A percentile compares a stretch with the other conserved stretches of the same genome.
Evolutionary conservation across 2,329 filamentous ascomycete species (phyloP).

Genomic region (Penicillium corylophilum): DNA sequence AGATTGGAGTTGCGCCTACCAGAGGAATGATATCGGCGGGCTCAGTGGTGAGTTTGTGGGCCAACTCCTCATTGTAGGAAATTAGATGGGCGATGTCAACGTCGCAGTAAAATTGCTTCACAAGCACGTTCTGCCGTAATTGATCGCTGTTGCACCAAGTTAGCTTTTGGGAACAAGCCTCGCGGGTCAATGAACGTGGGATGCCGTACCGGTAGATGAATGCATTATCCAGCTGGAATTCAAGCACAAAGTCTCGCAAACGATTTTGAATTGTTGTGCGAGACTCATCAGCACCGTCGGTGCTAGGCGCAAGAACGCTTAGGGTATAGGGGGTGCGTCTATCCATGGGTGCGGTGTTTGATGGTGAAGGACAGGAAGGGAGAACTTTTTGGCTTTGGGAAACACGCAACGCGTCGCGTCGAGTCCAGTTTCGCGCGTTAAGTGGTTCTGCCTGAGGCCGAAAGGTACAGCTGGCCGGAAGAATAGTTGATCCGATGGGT

Average conservation of each 20-base stretch:
- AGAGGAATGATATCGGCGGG: conserved; percentile 90
- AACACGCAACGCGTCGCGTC: conserved; percentile 40
- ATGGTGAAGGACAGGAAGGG: conserved; percentile 19
- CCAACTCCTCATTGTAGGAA: conserved; percentile 92
- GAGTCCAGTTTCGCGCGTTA: conserved; percentile 35
- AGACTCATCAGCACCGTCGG: conserved; percentile 66
- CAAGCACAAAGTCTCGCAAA: conserved; percentile 86
- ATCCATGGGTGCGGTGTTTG: conserved; percentile 63
- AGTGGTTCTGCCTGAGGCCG: conserved; percentile 32
- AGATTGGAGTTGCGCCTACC: conserved; percentile 52
- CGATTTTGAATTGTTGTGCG: conserved; percentile 72
- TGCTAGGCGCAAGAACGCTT: conserved; percentile 71
- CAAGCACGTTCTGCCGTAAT: conserved; percentile 86
- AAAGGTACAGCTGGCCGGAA: conserved; percentile 11
- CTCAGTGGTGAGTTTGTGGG: conserved; percentile 83
- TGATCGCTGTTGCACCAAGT: conserved; percentile 67
- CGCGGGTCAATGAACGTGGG: conserved; percentile 1
- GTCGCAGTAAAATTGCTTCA: conserved; percentile 95
- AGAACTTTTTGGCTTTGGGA: conserved; percentile 29
- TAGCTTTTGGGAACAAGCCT: neutral
- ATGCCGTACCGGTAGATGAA: conserved; percentile 81
- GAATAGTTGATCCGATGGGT: conserved; percentile 4
- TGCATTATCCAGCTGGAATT: conserved; percentile 89
- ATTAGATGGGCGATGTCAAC: conserved; percentile 94
- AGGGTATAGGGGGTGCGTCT: conserved; percentile 81